Evolutionary conservation across 352 stramenopile species (phyloP).

Genomic region (Detonula confervacea): DNA sequence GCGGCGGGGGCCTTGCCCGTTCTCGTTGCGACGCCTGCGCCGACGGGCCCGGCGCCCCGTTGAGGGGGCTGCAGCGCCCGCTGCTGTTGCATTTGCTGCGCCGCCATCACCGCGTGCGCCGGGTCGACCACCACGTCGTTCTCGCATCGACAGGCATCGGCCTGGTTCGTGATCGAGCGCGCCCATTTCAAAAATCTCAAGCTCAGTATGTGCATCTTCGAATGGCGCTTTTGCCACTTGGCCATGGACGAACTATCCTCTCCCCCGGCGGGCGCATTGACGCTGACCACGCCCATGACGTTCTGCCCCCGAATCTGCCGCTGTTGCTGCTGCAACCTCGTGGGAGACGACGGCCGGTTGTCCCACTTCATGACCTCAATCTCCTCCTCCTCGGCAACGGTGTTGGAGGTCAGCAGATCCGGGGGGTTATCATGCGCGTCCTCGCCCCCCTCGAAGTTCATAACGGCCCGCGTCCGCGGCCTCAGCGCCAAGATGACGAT

Average conservation of each 20-base stretch:
- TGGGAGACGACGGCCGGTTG: conserved; percentile 1
- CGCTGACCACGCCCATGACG: conserved; percentile 4
- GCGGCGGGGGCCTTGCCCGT: not conserved
- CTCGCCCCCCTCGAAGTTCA: conserved; percentile 21
- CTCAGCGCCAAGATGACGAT: conserved; percentile 79
- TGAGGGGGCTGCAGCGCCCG: not conserved
- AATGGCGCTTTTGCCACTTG: conserved; percentile 67
- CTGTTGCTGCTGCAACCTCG: conserved; percentile 7
- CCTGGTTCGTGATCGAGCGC: conserved; percentile 48
- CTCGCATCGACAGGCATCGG: conserved; percentile 45
- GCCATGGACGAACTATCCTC: conserved; percentile 23
- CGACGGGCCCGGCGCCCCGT: not conserved
- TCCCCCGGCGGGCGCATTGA: not conserved
- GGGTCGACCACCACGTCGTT: conserved; percentile 53
- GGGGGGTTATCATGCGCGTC: conserved; percentile 25
- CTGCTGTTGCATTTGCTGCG: too few species aligned
- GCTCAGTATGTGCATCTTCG: conserved; percentile 52
- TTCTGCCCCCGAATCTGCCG: conserved; percentile 16
- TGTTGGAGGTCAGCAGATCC: conserved; percentile 52
- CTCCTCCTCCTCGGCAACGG: conserved; percentile 36
- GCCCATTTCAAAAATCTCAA: conserved; percentile 60
- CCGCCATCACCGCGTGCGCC: conserved; percentile 38
- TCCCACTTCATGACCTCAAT: conserved; percentile 57
- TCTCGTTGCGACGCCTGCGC: not conserved
- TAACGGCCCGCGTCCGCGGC: conserved; percentile 67